Base-by-base conservation (phyloP, 2,329 filamentous ascomycete genomes). In the Byssochlamys sp. region DNA sequence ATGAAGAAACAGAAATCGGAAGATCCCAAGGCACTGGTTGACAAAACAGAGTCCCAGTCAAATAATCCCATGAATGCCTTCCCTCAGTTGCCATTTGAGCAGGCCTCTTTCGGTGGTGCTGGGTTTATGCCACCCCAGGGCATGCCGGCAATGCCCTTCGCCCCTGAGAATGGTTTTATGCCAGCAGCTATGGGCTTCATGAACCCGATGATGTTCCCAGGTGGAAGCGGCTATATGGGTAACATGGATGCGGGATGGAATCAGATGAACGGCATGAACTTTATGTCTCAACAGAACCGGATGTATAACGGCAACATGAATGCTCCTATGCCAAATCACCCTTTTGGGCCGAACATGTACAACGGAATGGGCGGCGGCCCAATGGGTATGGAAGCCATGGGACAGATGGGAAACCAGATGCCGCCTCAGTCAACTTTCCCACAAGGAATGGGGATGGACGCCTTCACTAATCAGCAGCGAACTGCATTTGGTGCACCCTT, bases 381-480 rank as follows among this genome's bases (percentile, higher is more conserved):
- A n/a, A 69, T 72, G 66, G 67, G 69, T 56, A 73, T 74, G 66
- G 71, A 73, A 53, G 63, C 66, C n/a, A 71, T 73, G 66, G 62
- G 62, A 27, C 69, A 70, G 54, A 67, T 67, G 60, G 48, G 62
- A 12, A 64, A 60, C 33, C 60, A 63, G 12, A 66, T 71, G 60
- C 65, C 64, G 33, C 69, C 68, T 53, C 70, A 71, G 55, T 53
- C 67, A 9, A 63, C 65, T 4, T 71, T 70, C 55, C 65, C 67
- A 29, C 66, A 71, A 45, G 67, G 67, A 54, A 62, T 64, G 51
- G 73, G 65, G 39, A 70, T 70, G 61, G 71, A 72, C 28, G 70
- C 70, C 53, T 84, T 84, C 60, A 76, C 80, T 11, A 84, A 84
- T 63, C 83, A 85, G 65, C 82, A 84, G 65, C 75, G 79, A 56